phyloP scores from a whole-genome alignment of 768 basidiomycete species.

The Auriculariales sp. region DNA sequence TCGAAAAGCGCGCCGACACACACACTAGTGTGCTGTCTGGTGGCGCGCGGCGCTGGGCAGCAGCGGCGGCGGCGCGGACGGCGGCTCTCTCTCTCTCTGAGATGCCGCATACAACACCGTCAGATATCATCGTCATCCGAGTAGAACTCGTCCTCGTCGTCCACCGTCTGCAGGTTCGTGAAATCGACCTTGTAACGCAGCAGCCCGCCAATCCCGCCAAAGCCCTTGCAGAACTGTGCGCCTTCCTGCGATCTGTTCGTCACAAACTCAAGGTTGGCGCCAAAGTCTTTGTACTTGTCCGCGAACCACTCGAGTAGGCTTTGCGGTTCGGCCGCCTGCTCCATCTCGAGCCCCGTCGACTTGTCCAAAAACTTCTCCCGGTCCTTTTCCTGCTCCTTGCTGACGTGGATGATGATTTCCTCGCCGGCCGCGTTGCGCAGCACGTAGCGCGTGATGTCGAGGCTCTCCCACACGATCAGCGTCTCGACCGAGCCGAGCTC shows the following conservation, averaged over 20 bases:
- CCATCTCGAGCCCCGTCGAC: constrained; percentile 92
- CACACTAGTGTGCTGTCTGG: too few relatives aligned
- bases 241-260: constrained; percentile 96
- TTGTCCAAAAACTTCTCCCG: constrained; percentile 93
- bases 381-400: constrained; percentile 80
- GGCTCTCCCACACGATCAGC: constrained; percentile 95
- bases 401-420: constrained; percentile 67
- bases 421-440: constrained; percentile 76
- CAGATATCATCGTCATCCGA: constrained; percentile 66
- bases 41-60: background rate
- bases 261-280: constrained; percentile 88
- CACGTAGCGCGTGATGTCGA: constrained; percentile 77
- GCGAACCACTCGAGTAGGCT: constrained; percentile 95
- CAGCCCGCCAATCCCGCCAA: constrained; percentile 93
- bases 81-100: background rate
- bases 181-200: constrained; percentile 97
- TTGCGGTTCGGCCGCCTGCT: constrained; percentile 66
- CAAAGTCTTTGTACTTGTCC: constrained; percentile 97
- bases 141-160: constrained; percentile 83
- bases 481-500: constrained; percentile 97
- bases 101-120: constrained; percentile 57
- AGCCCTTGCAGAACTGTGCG: constrained; percentile 95
- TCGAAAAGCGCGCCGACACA: too few relatives aligned
- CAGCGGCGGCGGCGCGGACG: background rate
- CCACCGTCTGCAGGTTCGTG: constrained; percentile 53